A percentile compares a stretch with the other conserved stretches of the same genome.
Evolutionary conservation across 352 stramenopile species (phyloP).

Genomic region (Phytophthora constricta): DNA sequence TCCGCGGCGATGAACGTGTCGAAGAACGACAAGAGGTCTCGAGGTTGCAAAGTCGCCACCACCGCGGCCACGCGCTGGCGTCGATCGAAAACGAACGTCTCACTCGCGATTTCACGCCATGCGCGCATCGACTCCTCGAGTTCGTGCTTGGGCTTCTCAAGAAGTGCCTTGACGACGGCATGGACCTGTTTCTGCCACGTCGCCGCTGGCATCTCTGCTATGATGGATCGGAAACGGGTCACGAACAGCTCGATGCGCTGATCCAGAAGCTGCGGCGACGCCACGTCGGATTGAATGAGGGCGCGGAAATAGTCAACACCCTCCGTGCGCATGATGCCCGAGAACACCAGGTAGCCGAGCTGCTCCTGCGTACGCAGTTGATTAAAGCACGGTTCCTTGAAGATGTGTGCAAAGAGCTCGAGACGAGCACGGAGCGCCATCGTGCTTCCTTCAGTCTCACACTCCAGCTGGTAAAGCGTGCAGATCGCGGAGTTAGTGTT

Average conservation of each 20-base stretch:
- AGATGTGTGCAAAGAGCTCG: conserved; percentile 87
- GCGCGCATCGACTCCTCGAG: conserved; percentile 66
- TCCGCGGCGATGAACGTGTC: conserved; percentile 55
- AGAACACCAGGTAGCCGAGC: conserved; percentile 91
- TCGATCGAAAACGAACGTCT: conserved; percentile 77
- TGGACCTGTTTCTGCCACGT: conserved; percentile 65
- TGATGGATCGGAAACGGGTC: conserved; percentile 43
- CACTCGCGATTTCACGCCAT: conserved; percentile 70
- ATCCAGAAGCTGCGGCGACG: conserved; percentile 66
- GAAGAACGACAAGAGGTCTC: conserved; percentile 66
- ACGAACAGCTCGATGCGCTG: conserved; percentile 81
- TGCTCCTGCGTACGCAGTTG: conserved; percentile 94
- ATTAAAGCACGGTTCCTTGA: conserved; percentile 92
- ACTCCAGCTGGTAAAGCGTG: conserved; percentile 70
- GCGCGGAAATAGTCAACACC: conserved; percentile 77
- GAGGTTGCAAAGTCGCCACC: conserved; percentile 52
- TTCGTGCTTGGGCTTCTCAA: conserved; percentile 79
- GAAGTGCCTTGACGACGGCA: conserved; percentile 60
- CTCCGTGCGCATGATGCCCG: conserved; percentile 46
- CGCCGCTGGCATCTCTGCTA: conserved; percentile 39
- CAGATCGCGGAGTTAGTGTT: conserved; percentile 84
- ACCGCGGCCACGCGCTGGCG: conserved; percentile 54
- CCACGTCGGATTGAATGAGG: conserved; percentile 84
- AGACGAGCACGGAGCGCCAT: conserved; percentile 54
- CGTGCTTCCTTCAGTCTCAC: conserved; percentile 54